Percentiles rank a stretch among this genome's conserved stretches.
Evolutionary conservation across 208 protist genomes (phyloP).

Genomic region (Lotmaria passim): DNA sequence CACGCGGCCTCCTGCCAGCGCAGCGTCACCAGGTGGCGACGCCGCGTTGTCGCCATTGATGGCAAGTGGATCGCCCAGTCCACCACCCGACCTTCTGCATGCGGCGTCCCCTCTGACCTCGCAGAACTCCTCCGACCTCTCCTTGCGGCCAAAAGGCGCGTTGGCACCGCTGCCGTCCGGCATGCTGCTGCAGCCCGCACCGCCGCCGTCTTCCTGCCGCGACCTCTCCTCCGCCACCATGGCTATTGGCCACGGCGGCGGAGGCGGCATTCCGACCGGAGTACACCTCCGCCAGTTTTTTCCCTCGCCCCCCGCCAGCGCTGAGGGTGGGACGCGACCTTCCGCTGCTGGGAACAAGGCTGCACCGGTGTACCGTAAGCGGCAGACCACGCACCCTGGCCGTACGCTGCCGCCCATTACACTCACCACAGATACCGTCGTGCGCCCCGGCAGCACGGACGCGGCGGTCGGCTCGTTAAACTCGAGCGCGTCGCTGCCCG

Average conservation of each 20-base stretch:
- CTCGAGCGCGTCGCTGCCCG: constrained; percentile 1
- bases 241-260: not conserved
- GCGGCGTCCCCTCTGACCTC: not conserved
- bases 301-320: constrained; percentile 36
- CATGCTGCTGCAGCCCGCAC: not conserved
- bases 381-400: constrained; percentile 25
- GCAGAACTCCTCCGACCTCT: not conserved
- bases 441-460: constrained; percentile 18
- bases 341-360: not conserved
- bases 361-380: constrained; percentile 26
- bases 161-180: constrained; percentile 10
- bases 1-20: too few species aligned
- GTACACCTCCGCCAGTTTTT: constrained; percentile 28
- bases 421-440: constrained; percentile 7
- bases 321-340: constrained; percentile 20
- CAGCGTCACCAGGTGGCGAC: not conserved
- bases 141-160: constrained; percentile 1
- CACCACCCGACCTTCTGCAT: not conserved
- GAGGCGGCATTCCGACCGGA: not conserved
- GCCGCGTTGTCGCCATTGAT: not conserved
- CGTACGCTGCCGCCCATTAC: constrained; percentile 32
- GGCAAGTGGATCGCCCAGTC: not conserved
- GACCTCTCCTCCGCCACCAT: constrained; percentile 3
- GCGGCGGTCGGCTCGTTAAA: not conserved
- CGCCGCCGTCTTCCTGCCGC: not conserved